Percentiles rank a stretch among this genome's conserved stretches.
phyloP scores from a whole-genome alignment of 345 rosid species.

The Brassica nigra region DNA sequence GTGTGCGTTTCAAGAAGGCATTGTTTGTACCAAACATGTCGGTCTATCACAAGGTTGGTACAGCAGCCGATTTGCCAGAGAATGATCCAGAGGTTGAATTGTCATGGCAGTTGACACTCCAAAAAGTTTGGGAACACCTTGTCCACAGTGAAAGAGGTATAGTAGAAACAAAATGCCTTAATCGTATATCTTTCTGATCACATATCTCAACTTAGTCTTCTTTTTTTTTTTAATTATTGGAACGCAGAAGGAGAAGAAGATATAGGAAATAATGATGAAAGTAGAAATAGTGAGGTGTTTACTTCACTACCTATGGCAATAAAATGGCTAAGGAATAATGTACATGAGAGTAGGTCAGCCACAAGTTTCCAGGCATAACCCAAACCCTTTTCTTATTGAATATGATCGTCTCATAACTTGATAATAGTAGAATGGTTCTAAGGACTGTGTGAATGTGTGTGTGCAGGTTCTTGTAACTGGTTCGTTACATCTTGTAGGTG shows the following conservation, averaged over 20 bases:
- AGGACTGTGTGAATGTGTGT: neutral
- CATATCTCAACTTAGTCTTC: constrained; percentile 6
- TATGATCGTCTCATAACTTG: neutral
- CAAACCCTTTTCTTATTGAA: neutral
- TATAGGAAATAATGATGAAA: constrained; percentile 51
- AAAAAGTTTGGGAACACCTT: constrained; percentile 87
- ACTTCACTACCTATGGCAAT: constrained; percentile 85
- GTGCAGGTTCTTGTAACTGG: constrained; percentile 87
- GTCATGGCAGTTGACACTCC: constrained; percentile 88
- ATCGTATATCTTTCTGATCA: neutral
- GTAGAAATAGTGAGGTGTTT: constrained; percentile 74
- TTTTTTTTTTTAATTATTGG: neutral
- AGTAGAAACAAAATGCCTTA: neutral
- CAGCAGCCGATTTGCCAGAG: constrained; percentile 51
- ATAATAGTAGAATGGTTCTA: neutral
- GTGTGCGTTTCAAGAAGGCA: constrained; percentile 82
- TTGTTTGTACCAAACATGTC: constrained; percentile 94
- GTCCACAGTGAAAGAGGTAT: constrained; percentile 48
- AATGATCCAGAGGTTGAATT: constrained; percentile 70
- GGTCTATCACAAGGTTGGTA: constrained; percentile 80
- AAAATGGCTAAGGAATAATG: constrained; percentile 84
- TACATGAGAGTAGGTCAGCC: constrained; percentile 56
- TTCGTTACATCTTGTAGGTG: constrained; percentile 92
- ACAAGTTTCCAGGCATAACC: constrained; percentile 65
- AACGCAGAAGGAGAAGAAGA: constrained; percentile 55